A percentile compares a stretch with the other conserved stretches of the same genome.
These are phyloP conservation scores for Ilex asprella DNA, from an alignment of 257 asterid species.

Conservation along the genomic window DNA sequence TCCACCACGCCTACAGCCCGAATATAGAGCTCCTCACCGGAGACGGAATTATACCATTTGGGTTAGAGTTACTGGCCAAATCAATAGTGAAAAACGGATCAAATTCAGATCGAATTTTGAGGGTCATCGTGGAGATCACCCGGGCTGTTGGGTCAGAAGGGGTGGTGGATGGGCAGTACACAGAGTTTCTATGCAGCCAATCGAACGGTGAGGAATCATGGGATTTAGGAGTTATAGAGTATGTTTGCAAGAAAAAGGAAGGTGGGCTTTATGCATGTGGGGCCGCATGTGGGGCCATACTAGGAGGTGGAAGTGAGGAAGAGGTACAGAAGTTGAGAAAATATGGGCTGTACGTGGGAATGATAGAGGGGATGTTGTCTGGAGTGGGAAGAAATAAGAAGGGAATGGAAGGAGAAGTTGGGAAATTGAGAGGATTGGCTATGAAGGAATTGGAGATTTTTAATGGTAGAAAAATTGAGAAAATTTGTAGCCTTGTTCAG, in stretches of 20 bases:
- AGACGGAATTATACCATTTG: constrained; percentile 53
- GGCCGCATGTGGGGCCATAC: constrained; percentile 73
- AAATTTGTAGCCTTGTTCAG: constrained; percentile 26
- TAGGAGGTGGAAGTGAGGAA: constrained; percentile 62
- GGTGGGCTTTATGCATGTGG: constrained; percentile 62
- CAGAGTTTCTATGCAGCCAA: constrained; percentile 10
- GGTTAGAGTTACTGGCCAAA: constrained; percentile 46
- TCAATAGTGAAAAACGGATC: constrained; percentile 21
- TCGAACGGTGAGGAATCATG: not conserved
- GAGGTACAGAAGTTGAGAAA: constrained; percentile 46
- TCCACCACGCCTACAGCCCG: constrained; percentile 34
- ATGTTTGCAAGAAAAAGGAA: constrained; percentile 40
- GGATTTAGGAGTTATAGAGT: constrained; percentile 15
- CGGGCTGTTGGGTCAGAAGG: constrained; percentile 52
- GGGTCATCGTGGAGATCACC: constrained; percentile 46
- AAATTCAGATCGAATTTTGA: constrained; percentile 28
- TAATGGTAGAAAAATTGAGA: constrained; percentile 15
- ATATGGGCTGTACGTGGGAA: constrained; percentile 51
- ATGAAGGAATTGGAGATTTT: constrained; percentile 40
- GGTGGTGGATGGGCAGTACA: constrained; percentile 36
- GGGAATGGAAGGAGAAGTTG: constrained; percentile 23
- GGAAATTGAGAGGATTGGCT: constrained; percentile 36
- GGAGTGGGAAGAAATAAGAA: constrained; percentile 14
- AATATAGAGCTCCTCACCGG: constrained; percentile 59
- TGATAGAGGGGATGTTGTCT: constrained; percentile 30